Conservation (phyloP, 345 rosid genomes). For the Boechera retrofracta region DNA sequence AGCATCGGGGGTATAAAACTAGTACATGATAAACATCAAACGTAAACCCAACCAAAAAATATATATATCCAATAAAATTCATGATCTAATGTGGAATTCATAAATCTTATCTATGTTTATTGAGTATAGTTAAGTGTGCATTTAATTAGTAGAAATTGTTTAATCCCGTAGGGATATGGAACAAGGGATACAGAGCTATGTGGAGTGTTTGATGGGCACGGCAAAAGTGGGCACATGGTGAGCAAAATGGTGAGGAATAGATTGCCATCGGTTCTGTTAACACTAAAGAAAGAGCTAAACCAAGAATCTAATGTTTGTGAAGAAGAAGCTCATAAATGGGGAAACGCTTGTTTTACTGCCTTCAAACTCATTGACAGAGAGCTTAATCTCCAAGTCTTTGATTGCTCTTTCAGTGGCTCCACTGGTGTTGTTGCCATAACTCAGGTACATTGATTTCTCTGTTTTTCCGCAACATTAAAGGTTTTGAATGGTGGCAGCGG, state of each 20-base stretch:
- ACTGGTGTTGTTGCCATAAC: constrained; percentile 76
- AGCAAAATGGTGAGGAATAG: constrained; percentile 73
- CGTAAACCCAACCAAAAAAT: no score
- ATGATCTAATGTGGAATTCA: no score
- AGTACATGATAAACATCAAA: no score
- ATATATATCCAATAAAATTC: no score
- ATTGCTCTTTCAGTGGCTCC: constrained; percentile 82
- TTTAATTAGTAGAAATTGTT: background rate
- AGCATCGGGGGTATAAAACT: no score
- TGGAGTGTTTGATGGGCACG: constrained; percentile 94
- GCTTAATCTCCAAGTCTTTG: constrained; percentile 63
- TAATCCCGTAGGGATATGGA: constrained; percentile 58
- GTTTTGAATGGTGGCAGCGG: background rate
- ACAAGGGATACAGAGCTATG: constrained; percentile 56
- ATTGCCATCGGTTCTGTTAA: constrained; percentile 62
- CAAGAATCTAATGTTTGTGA: constrained; percentile 37
- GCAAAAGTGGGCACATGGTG: constrained; percentile 74
- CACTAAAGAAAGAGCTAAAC: constrained; percentile 49
- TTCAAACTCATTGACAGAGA: constrained; percentile 80
- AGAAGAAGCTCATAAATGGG: constrained; percentile 39
- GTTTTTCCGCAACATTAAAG: background rate
- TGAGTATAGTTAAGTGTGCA: background rate
- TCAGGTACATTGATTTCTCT: constrained; percentile 50
- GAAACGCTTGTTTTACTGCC: constrained; percentile 51
- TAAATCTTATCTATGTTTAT: background rate